A percentile compares a stretch with the other conserved stretches of the same genome.
Evolutionary conservation across 306 rosid genomes (phyloP).

Genomic region (Fragaria iinumae): DNA sequence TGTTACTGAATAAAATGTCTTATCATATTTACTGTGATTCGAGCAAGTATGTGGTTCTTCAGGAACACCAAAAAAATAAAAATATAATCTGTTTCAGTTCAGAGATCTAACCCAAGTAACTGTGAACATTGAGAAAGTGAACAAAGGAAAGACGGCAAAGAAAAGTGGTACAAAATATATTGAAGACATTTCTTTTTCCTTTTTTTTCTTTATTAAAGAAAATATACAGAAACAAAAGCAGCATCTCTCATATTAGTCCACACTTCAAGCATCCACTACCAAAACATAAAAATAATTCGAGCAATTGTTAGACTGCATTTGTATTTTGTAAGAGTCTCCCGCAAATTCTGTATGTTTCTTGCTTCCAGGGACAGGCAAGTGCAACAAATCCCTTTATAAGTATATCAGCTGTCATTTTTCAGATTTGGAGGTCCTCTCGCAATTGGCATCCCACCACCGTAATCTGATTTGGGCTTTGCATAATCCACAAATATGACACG

Average conservation of each 20-base stretch:
- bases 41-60: too few relatives aligned
- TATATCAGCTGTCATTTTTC: slow-evolving; percentile 20
- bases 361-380: background rate
- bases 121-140: background rate
- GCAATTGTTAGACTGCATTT: background rate
- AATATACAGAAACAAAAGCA: slow-evolving; percentile 6
- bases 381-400: background rate
- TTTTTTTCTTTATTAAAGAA: background rate
- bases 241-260: slow-evolving; percentile 8
- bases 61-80: too few relatives aligned
- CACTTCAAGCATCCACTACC: background rate
- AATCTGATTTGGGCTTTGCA: slow-evolving; percentile 55
- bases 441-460: slow-evolving; percentile 51
- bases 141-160: background rate
- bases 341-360: background rate
- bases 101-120: background rate
- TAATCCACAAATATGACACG: slow-evolving; percentile 80
- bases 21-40: too few relatives aligned
- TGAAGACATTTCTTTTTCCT: background rate
- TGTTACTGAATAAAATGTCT: too few relatives aligned
- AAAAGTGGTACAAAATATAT: background rate
- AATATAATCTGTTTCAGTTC: background rate
- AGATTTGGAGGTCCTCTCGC: slow-evolving; percentile 89
- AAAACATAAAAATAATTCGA: background rate
- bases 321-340: background rate